A percentile compares a stretch with the other conserved stretches of the same genome.
These are phyloP conservation scores for Candida silvicultrix DNA, from an alignment of 805 yeast genomes.

Conservation along the genomic window DNA sequence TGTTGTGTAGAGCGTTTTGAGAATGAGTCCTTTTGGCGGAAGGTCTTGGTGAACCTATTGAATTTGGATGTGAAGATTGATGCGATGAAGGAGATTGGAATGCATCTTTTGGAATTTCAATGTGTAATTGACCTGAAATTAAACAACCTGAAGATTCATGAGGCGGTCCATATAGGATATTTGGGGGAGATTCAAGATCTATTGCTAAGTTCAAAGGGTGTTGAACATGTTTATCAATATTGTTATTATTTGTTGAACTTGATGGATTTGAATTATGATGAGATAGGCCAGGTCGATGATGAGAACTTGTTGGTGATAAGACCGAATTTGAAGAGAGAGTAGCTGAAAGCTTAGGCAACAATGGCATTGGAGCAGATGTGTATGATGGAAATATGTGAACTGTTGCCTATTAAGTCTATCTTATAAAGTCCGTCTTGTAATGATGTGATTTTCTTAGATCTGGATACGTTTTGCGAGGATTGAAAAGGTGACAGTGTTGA, in stretches of 20 bases:
- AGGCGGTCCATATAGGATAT: conserved; percentile 76
- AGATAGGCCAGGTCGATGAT: not conserved
- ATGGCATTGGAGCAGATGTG: conserved; percentile 9
- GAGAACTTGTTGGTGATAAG: not conserved
- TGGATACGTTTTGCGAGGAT: no score
- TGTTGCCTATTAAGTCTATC: no score
- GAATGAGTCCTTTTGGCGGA: conserved; percentile 11
- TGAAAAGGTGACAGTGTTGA: no score
- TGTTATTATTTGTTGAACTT: conserved; percentile 9
- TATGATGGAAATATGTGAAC: not conserved
- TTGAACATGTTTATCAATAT: conserved; percentile 14
- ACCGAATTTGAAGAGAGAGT: conserved; percentile 3
- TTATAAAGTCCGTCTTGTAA: no score
- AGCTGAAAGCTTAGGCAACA: conserved; percentile 19
- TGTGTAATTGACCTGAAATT: conserved; percentile 67
- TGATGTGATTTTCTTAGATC: no score
- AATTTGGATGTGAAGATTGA: conserved; percentile 1
- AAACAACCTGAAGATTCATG: conserved; percentile 80
- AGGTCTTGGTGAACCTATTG: conserved; percentile 14
- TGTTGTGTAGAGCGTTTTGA: conserved; percentile 13
- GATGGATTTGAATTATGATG: not conserved
- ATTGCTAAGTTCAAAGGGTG: conserved; percentile 46
- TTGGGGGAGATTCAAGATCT: conserved; percentile 84
- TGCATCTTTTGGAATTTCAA: conserved; percentile 39
- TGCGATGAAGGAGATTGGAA: conserved; percentile 8